A percentile compares a stretch with the other conserved stretches of the same genome.
These are phyloP conservation scores for Pichia sp. DNA, from an alignment of 1,139 yeast species.

Conservation along the genomic window DNA sequence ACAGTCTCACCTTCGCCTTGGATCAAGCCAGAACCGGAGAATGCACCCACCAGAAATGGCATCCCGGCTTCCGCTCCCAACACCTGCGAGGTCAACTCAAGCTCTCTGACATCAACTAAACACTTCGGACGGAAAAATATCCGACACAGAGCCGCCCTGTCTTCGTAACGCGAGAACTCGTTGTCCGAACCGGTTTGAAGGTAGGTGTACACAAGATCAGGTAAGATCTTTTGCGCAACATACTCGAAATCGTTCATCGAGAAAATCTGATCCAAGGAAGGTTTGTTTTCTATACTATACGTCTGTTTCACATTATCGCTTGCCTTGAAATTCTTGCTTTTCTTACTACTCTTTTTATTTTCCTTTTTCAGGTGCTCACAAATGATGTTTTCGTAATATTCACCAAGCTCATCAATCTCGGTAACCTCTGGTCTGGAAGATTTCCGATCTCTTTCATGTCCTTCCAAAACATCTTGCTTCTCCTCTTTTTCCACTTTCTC, in stretches of 20 bases:
- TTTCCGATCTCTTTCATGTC: not conserved
- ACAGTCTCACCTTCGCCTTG: conserved; percentile 55
- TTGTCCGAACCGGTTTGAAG: conserved; percentile 32
- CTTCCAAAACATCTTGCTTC: not conserved
- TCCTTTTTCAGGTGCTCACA: not conserved
- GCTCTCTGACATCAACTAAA: conserved; percentile 36
- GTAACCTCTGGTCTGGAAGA: not conserved
- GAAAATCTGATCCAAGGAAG: conserved; percentile 25
- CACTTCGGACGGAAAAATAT: conserved; percentile 41
- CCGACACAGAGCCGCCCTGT: conserved; percentile 31
- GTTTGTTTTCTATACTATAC: conserved; percentile 10
- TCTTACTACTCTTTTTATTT: not conserved
- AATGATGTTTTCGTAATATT: not conserved
- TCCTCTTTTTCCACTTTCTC: not conserved
- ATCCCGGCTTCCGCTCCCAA: conserved; percentile 37
- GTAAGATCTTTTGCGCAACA: conserved; percentile 29
- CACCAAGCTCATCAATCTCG: not conserved
- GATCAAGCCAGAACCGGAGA: conserved; percentile 57
- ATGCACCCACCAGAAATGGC: conserved; percentile 59
- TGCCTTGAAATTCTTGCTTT: not conserved
- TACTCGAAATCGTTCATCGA: conserved; percentile 33
- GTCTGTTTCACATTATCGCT: not conserved
- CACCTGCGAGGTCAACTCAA: conserved; percentile 35
- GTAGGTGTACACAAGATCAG: conserved; percentile 28
- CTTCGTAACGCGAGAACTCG: conserved; percentile 31